Base-by-base conservation (phyloP, 2,329 filamentous ascomycete species). In the Pseudogymnoascus sp. region DNA sequence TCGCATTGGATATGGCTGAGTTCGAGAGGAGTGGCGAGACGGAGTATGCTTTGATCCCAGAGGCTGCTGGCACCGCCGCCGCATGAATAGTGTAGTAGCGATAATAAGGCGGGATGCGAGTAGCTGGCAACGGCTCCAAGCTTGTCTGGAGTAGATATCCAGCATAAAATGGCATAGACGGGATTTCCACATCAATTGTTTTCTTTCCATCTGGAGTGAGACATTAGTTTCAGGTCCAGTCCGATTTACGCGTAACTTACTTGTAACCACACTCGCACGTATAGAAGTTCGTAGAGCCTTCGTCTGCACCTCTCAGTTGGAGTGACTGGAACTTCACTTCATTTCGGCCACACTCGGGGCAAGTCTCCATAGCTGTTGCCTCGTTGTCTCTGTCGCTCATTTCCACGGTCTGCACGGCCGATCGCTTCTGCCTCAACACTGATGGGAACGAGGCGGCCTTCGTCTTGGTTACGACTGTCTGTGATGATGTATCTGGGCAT, bases 1-100 rank as follows among this genome's bases (percentile, higher is more conserved):
- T 99, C 61, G 94, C 94, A 47, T 80, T 99, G 66, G 94, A 99
- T 74, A 99, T 99, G 91, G 94, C 92, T 9, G 93, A 97, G 71
- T 97, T 91, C 71, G 94, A 99, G 80, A 91, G 89, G 78, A 89
- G 86, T 67, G 89, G 90, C 41, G 85, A 96, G 75, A 78, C 85
- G 33, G 92, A 99, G 73, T 99, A 99, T 78, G 94, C 94, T 53
- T 82, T 96, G 70, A 87, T 97, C 67, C 93, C 92, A 2, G 83
- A 89, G 68, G 75, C 75, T 58, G 72, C 66, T 67, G 57, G 64
- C 14, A 58, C 20, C 22, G 33, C 22, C 12, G 4, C 57, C 9
- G 57, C 57, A 58, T 58, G 30, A 58, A 53, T 53, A 33, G 11
- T 53, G 7, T 33, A 33, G n/a, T 20, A 53, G 28, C 47, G 12